A percentile compares a stretch with the other conserved stretches of the same genome.
phyloP scores from a whole-genome alignment of 495 filamentous ascomycete genomes.

The Tetracladium marchalianum region DNA sequence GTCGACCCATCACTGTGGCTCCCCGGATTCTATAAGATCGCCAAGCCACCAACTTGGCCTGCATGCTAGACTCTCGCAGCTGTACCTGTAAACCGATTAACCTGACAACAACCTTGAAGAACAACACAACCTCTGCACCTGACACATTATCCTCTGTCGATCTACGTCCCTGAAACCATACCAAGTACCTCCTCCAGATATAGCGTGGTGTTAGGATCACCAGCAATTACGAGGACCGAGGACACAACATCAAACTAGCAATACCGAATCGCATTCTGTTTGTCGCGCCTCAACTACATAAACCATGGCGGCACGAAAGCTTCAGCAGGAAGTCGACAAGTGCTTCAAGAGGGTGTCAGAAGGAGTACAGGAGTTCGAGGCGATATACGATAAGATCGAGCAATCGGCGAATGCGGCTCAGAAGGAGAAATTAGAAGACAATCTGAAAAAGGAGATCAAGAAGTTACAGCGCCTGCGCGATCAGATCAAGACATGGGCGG shows the following conservation, averaged over 20 bases:
- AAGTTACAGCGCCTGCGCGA: slow-evolving; percentile 95
- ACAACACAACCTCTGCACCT: too few species aligned
- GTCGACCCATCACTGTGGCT: too few species aligned
- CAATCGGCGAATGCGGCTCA: slow-evolving; percentile 84
- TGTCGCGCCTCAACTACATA: slow-evolving; percentile 10
- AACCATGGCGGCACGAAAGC: slow-evolving; percentile 87
- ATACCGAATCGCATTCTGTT: neutral
- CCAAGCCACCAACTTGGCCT: too few species aligned
- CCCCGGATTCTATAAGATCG: too few species aligned
- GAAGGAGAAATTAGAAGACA: slow-evolving; percentile 95
- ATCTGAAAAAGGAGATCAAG: slow-evolving; percentile 98
- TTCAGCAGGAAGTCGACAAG: slow-evolving; percentile 94
- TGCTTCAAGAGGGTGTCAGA: slow-evolving; percentile 96
- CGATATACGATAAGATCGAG: slow-evolving; percentile 92
- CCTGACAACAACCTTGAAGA: too few species aligned
- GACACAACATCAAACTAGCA: slow-evolving; percentile 12
- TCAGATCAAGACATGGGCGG: slow-evolving; percentile 98
- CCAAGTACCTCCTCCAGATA: neutral
- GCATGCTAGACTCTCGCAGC: too few species aligned
- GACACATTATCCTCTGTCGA: too few species aligned
- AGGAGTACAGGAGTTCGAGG: slow-evolving; percentile 85
- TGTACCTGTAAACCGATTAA: too few species aligned
- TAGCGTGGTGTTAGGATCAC: slow-evolving; percentile 9
- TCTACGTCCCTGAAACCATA: too few species aligned
- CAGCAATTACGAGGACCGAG: slow-evolving; percentile 9